phyloP scores from a whole-genome alignment of 108 stramenopile genomes.

The Nitzschia sp. region DNA sequence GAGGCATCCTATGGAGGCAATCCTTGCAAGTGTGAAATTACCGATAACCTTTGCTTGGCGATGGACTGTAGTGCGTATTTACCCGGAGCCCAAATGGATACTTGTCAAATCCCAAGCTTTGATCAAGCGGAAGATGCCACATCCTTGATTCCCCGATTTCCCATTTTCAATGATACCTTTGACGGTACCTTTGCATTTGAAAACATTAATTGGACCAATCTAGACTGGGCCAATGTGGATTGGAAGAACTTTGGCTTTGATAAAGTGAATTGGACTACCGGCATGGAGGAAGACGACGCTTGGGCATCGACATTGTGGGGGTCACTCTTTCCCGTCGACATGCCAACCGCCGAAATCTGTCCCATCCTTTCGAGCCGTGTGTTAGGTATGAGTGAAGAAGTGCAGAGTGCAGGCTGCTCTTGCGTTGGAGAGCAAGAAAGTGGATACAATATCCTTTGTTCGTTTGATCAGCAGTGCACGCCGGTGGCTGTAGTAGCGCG shows the following conservation, averaged over 20 bases:
- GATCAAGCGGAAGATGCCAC: not conserved
- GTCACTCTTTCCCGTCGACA: constrained; percentile 1
- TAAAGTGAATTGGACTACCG: constrained; percentile 17
- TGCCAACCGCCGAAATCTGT: not conserved
- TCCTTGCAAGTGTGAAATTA: constrained; percentile 23
- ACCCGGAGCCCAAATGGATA: constrained; percentile 32
- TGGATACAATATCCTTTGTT: constrained; percentile 14
- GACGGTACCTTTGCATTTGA: not conserved
- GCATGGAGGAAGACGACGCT: no score
- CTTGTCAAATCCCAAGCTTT: constrained; percentile 26
- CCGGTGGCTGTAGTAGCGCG: not conserved
- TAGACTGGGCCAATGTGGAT: constrained; percentile 22
- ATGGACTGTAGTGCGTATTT: constrained; percentile 28
- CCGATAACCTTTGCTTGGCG: constrained; percentile 22
- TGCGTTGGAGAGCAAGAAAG: not conserved
- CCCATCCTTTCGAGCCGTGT: not conserved
- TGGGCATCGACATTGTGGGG: constrained; percentile 7
- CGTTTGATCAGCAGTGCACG: constrained; percentile 17
- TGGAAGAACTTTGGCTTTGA: constrained; percentile 18
- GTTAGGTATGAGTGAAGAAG: not conserved
- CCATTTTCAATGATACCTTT: constrained; percentile 21
- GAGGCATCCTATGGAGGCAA: constrained; percentile 25
- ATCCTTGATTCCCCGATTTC: constrained; percentile 17
- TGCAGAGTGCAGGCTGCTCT: not conserved
- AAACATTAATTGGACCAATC: constrained; percentile 15